Evolutionary conservation across 768 basidiomycete genomes (phyloP), one percentile per base, ranked within the genome.

Genomic region (Cyclocybe cylindracea): DNA sequence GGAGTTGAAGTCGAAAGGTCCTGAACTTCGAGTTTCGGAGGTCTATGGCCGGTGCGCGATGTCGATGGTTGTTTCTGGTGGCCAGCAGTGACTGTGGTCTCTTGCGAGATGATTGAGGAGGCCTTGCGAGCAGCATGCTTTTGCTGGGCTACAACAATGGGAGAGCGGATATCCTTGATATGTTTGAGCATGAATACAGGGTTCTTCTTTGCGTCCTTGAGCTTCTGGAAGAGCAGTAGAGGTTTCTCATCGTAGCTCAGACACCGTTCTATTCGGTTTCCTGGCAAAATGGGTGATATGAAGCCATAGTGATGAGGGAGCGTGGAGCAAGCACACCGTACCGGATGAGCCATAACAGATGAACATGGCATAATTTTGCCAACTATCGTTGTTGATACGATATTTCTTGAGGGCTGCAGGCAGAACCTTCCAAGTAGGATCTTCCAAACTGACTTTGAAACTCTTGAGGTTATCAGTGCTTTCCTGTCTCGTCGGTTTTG

Each of bases 281-380:
- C 86, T 89, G 55, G 39, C 8, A 19, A 16, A 19, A 36, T 32
- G 24, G 24, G 3, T 24, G 14, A 24, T 41, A 37, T 38, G 38
- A 16, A 16, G 16, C 16, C 16, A 16, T 16, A 16, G 16, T 16
- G 29, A 13, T 48, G 33, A 31, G 31, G 14, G 39, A 14, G 10
- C 33, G 42, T 38, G 29, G 11, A 16, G 24, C 53, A 48, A 63
- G 14, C 38, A 9, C 29, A 31, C 64, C 82, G 60, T 64, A 94
- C 95, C 93, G 46, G 94, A 78, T 47, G 88, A 87, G 9, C 95
- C 96, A 68, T 96, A 98, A 61, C 96, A 98, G 54, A 99, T 98
- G 72, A 99, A 99, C 88, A 99, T 91, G 29, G 97, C 97, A 73
- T 98, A 99, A 62, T 94, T 91, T 75, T 94, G 89, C 97, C 97